Evolutionary conservation across 2,329 filamentous ascomycete genomes (phyloP).

Genomic region (Aspergillus intermedius): DNA sequence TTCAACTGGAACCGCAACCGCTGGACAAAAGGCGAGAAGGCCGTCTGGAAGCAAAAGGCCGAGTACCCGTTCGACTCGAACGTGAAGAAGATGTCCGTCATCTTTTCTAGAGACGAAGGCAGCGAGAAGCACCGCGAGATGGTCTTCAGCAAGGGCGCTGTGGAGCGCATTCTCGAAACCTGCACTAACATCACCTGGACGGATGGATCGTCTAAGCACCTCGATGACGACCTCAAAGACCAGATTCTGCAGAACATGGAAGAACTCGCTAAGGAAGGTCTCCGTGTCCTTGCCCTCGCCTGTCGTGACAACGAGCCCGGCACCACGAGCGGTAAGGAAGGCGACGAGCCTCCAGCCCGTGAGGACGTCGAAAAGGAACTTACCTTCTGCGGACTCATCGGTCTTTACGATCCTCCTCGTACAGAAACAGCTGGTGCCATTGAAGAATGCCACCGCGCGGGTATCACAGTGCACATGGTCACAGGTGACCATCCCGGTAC

Average conservation of each 20-base stretch:
- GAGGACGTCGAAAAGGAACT: constrained; percentile 60
- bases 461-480: constrained; percentile 76
- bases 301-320: constrained; percentile 26
- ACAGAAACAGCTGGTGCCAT: constrained; percentile 71
- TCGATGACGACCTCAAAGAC: constrained; percentile 50
- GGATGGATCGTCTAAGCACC: constrained; percentile 30
- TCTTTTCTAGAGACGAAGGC: constrained; percentile 43
- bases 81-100: constrained; percentile 71
- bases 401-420: constrained; percentile 80
- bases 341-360: constrained; percentile 38
- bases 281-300: constrained; percentile 63
- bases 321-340: constrained; percentile 4
- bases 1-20: constrained; percentile 57
- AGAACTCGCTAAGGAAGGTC: constrained; percentile 57
- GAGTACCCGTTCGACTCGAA: constrained; percentile 70
- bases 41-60: constrained; percentile 53
- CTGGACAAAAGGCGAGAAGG: constrained; percentile 45
- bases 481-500: constrained; percentile 77
- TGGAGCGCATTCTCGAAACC: constrained; percentile 60
- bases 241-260: constrained; percentile 64
- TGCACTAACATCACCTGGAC: constrained; percentile 50
- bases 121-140: constrained; percentile 20
- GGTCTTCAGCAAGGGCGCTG: constrained; percentile 48
- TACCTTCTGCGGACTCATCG: constrained; percentile 71
- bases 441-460: constrained; percentile 62